Conservation (phyloP, 805 yeast genomes). For the Ogataea philodendri region DNA sequence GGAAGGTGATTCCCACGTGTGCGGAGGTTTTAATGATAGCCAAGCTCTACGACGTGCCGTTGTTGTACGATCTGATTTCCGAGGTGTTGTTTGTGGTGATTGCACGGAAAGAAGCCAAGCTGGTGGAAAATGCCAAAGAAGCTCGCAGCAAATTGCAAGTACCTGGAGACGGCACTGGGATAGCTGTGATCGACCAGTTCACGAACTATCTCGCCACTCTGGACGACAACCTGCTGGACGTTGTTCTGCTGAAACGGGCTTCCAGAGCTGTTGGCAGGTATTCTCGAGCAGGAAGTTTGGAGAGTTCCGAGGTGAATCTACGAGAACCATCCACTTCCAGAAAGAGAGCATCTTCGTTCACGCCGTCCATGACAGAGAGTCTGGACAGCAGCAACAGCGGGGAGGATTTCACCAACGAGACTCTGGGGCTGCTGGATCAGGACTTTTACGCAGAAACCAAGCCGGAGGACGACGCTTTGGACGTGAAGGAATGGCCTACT, state of each 20-base stretch:
- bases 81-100: constrained; percentile 70
- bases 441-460: background rate
- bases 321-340: constrained; percentile 1
- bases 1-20: constrained; percentile 69
- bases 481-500: constrained; percentile 41
- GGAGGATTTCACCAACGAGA: constrained; percentile 16
- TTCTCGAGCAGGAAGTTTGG: constrained; percentile 9
- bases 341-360: background rate
- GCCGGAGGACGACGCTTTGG: background rate
- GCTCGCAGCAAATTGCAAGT: constrained; percentile 25
- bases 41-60: constrained; percentile 64
- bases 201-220: constrained; percentile 56
- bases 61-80: constrained; percentile 63
- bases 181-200: constrained; percentile 42
- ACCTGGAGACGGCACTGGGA: constrained; percentile 19
- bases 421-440: constrained; percentile 12
- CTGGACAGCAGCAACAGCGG: constrained; percentile 12
- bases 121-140: constrained; percentile 40
- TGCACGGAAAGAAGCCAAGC: constrained; percentile 60
- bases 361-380: constrained; percentile 1
- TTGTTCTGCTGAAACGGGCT: constrained; percentile 49
- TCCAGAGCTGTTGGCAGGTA: constrained; percentile 32
- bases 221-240: constrained; percentile 65
- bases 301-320: constrained; percentile 5
- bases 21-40: constrained; percentile 62